Percentiles rank a stretch among this genome's conserved stretches.
Evolutionary conservation across 495 filamentous ascomycete genomes (phyloP).

Genomic region (Xylaria venustula): DNA sequence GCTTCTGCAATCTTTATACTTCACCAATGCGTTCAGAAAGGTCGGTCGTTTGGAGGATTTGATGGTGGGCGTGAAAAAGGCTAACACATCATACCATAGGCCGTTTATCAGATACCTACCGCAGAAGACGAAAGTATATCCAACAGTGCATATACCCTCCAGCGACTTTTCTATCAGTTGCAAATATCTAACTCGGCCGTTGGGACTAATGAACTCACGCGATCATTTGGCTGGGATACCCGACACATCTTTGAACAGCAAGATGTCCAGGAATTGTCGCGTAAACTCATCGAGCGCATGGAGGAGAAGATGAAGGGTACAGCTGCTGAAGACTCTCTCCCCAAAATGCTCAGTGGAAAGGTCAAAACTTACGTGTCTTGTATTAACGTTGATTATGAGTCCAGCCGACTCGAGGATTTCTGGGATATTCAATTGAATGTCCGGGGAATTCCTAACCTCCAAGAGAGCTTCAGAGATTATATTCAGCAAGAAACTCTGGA

Average conservation of each 20-base stretch:
- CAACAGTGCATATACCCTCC: conserved; percentile 91
- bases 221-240: conserved; percentile 97
- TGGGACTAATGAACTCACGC: conserved; percentile 86
- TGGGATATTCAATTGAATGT: conserved; percentile 99
- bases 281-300: conserved; percentile 94
- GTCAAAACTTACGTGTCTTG: conserved; percentile 98
- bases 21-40: conserved; percentile 96
- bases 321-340: conserved; percentile 84
- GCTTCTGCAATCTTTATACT: conserved; percentile 92
- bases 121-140: conserved; percentile 72
- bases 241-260: conserved; percentile 98
- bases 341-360: conserved; percentile 90
- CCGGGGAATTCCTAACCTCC: conserved; percentile 83
- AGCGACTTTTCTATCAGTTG: conserved; percentile 90
- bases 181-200: conserved; percentile 82
- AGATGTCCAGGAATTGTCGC: conserved; percentile 94
- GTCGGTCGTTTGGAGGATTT: conserved; percentile 39
- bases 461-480: conserved; percentile 95
- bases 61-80: not conserved
- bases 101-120: conserved; percentile 94
- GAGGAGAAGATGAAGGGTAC: conserved; percentile 98
- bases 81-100: conserved; percentile 48
- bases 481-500: conserved; percentile 94
- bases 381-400: conserved; percentile 97
- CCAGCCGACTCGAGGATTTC: conserved; percentile 91